These are phyloP conservation scores for Mollisiaceae sp. DNA, from an alignment of 2,329 filamentous ascomycete genomes.

Conservation along the genomic window DNA sequence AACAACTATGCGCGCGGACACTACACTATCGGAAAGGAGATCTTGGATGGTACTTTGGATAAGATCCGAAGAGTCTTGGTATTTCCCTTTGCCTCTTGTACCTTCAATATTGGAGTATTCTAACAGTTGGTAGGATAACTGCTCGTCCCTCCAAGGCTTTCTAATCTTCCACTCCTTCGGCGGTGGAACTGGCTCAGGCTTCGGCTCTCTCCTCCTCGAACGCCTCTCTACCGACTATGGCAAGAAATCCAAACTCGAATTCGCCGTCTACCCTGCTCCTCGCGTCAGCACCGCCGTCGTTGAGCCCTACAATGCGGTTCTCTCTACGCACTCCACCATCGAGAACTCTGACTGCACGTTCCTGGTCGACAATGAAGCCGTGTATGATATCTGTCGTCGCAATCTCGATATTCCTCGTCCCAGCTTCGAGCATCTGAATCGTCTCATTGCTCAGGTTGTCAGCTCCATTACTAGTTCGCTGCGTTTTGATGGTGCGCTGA, in stretches of 20 bases:
- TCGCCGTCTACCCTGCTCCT: slow-evolving; percentile 68
- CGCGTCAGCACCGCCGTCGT: slow-evolving; percentile 70
- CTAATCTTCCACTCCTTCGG: slow-evolving; percentile 73
- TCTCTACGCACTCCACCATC: slow-evolving; percentile 63
- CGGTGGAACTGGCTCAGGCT: slow-evolving; percentile 70
- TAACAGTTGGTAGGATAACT: slow-evolving; percentile 57
- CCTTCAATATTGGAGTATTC: neutral
- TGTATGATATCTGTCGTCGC: slow-evolving; percentile 70
- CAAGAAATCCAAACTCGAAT: slow-evolving; percentile 73
- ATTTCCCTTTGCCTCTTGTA: slow-evolving; percentile 32
- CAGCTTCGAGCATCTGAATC: slow-evolving; percentile 68
- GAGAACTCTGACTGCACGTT: slow-evolving; percentile 73
- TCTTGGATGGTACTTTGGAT: slow-evolving; percentile 67
- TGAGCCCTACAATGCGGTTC: slow-evolving; percentile 69
- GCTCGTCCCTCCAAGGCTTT: slow-evolving; percentile 69
- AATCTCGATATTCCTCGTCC: slow-evolving; percentile 69
- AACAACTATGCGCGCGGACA: slow-evolving; percentile 74
- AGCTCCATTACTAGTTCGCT: slow-evolving; percentile 70
- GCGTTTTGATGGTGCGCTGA: slow-evolving; percentile 69
- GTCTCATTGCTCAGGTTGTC: slow-evolving; percentile 70
- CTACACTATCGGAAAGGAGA: slow-evolving; percentile 72
- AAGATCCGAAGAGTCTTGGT: slow-evolving; percentile 68
- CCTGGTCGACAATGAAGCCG: slow-evolving; percentile 71
- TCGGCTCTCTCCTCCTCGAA: slow-evolving; percentile 68
- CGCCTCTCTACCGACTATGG: slow-evolving; percentile 67